Conservation (phyloP, 768 basidiomycete genomes). For the Lepiota venenata region DNA sequence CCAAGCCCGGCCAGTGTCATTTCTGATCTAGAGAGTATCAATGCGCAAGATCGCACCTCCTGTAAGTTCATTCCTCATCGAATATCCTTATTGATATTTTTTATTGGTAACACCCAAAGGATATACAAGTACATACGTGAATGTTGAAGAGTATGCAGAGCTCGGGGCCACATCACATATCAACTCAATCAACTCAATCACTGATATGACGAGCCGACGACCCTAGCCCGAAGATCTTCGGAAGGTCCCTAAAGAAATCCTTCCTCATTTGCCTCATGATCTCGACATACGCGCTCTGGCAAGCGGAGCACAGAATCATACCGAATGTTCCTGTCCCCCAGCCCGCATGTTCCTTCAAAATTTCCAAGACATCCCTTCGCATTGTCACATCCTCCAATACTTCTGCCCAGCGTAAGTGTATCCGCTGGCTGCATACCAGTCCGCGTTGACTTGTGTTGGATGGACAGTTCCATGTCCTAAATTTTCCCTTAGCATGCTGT, state of each 20-base stretch:
- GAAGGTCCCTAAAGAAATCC: constrained; percentile 8
- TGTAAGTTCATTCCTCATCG: too few species aligned
- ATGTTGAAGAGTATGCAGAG: too few species aligned
- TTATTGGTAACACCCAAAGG: too few species aligned
- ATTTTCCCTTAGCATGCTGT: background rate
- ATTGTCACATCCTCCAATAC: constrained; percentile 8
- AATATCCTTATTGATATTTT: too few species aligned
- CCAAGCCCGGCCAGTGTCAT: too few species aligned
- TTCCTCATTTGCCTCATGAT: constrained; percentile 10
- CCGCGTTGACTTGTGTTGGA: constrained; percentile 1
- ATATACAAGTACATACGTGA: too few species aligned
- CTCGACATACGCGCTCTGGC: constrained; percentile 9
- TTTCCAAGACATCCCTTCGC: constrained; percentile 11
- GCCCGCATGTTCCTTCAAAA: constrained; percentile 10
- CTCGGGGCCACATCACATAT: too few species aligned
- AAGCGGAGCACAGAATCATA: constrained; percentile 6
- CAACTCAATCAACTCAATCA: too few species aligned
- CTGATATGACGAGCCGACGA: background rate
- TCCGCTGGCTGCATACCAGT: constrained; percentile 7
- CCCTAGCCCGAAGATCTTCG: constrained; percentile 2
- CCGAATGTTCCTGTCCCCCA: constrained; percentile 10
- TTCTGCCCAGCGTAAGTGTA: constrained; percentile 9
- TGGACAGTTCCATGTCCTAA: constrained; percentile 9
- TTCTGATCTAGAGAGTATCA: too few species aligned
- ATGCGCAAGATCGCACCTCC: too few species aligned